phyloP scores from a whole-genome alignment of 2,329 filamentous ascomycete species.

The Verticillium dahliae region DNA sequence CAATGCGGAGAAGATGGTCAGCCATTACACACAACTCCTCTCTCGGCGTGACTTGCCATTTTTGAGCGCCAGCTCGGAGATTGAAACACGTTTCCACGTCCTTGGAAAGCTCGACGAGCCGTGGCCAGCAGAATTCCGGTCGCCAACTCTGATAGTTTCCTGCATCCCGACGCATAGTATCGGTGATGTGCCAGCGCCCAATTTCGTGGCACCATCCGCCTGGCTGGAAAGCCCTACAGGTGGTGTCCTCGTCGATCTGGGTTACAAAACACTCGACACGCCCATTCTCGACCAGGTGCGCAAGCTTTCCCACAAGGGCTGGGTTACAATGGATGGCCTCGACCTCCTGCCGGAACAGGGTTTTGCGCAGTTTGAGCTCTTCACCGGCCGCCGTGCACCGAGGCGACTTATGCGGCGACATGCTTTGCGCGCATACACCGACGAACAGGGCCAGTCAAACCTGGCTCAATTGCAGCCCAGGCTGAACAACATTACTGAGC shows the following conservation, averaged over 20 bases:
- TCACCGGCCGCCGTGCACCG: slow-evolving; percentile 66
- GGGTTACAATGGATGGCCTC: slow-evolving; percentile 70
- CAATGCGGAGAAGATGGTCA: slow-evolving; percentile 61
- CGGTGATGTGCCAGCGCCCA: slow-evolving; percentile 55
- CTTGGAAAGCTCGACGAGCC: slow-evolving; percentile 49
- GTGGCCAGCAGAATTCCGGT: slow-evolving; percentile 58
- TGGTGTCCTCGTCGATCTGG: slow-evolving; percentile 68
- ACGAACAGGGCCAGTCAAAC: slow-evolving; percentile 31
- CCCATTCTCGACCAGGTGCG: slow-evolving; percentile 65
- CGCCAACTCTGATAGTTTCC: slow-evolving; percentile 68
- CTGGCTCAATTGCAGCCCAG: slow-evolving; percentile 31
- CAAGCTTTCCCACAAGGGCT: slow-evolving; percentile 51
- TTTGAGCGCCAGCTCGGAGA: slow-evolving; percentile 26
- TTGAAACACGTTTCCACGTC: slow-evolving; percentile 47
- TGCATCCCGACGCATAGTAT: slow-evolving; percentile 69
- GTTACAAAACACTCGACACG: slow-evolving; percentile 67
- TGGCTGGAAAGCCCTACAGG: slow-evolving; percentile 71
- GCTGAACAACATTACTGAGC: slow-evolving; percentile 30
- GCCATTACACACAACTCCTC: slow-evolving; percentile 59
- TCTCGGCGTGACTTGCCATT: slow-evolving; percentile 33
- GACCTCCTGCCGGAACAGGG: slow-evolving; percentile 74
- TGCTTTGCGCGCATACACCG: slow-evolving; percentile 42
- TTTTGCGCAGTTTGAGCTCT: slow-evolving; percentile 75
- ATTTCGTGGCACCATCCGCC: slow-evolving; percentile 61
- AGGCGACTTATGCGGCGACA: slow-evolving; percentile 64